These are phyloP conservation scores for Eremochloa ophiuroides DNA, from an alignment of 176 grass and related monocot species.

Conservation along the genomic window DNA sequence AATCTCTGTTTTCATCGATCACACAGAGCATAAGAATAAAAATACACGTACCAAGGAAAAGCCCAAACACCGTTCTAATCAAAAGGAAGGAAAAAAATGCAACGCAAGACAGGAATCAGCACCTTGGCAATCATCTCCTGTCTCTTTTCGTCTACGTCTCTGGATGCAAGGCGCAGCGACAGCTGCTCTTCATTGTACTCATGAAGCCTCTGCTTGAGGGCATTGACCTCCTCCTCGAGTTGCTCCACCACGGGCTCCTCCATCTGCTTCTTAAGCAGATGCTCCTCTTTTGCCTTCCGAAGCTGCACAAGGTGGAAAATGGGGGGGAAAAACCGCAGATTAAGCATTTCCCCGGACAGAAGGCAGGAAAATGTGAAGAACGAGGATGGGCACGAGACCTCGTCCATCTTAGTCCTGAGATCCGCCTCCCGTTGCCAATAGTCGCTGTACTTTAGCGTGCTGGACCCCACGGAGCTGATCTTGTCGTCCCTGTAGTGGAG, in stretches of 20 bases:
- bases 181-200: conserved; percentile 73
- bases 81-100: not conserved
- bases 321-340: not conserved
- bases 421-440: conserved; percentile 8
- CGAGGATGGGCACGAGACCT: conserved; percentile 18
- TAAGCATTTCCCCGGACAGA: not conserved
- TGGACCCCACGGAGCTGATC: conserved; percentile 37
- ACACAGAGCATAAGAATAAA: not conserved
- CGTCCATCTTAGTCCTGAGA: conserved; percentile 40
- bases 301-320: conserved; percentile 23
- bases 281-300: conserved; percentile 49
- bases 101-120: not conserved
- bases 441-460: conserved; percentile 21
- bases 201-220: conserved; percentile 47
- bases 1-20: not conserved
- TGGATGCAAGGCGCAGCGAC: conserved; percentile 28
- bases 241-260: conserved; percentile 52
- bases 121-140: conserved; percentile 53
- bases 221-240: conserved; percentile 43
- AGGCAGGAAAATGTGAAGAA: not conserved
- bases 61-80: not conserved
- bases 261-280: conserved; percentile 44
- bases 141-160: conserved; percentile 30
- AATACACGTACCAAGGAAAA: not conserved
- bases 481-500: conserved; percentile 68